Conservation (phyloP, 352 stramenopile genomes). For the Pythium dissotocum region DNA sequence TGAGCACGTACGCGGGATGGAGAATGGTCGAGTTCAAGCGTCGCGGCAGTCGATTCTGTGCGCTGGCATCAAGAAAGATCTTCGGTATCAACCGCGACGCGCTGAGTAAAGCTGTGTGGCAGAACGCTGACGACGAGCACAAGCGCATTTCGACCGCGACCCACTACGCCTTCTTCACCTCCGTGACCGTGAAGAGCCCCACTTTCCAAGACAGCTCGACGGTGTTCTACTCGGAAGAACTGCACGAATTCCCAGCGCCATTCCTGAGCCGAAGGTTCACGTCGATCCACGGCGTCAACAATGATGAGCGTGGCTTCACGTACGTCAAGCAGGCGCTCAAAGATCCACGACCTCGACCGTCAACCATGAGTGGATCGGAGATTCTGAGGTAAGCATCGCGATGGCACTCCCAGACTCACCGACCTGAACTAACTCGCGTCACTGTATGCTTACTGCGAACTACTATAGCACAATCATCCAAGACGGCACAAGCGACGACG, state of each 20-base stretch:
- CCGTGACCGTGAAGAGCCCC: constrained; percentile 1
- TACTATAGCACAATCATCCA: constrained; percentile 14
- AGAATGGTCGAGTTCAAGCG: constrained; percentile 14
- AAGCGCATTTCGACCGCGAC: constrained; percentile 13
- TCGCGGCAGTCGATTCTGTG: constrained; percentile 9
- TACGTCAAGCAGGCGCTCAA: constrained; percentile 29
- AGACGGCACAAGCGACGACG: constrained; percentile 1
- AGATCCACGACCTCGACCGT: not conserved
- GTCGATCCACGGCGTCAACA: constrained; percentile 21
- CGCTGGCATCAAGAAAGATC: constrained; percentile 14
- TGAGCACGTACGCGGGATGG: constrained; percentile 22
- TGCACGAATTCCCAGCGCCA: constrained; percentile 21
- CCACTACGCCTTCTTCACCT: constrained; percentile 8
- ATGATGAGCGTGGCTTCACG: constrained; percentile 1
- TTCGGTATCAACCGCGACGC: not conserved
- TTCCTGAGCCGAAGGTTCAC: constrained; percentile 20
- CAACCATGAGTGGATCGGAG: constrained; percentile 1
- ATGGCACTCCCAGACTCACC: not conserved
- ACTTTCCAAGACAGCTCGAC: constrained; percentile 4
- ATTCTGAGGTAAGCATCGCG: constrained; percentile 18
- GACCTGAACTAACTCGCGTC: not conserved
- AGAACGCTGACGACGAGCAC: constrained; percentile 11
- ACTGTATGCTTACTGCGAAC: not conserved
- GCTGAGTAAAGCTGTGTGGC: constrained; percentile 15
- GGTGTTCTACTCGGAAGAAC: constrained; percentile 22